Evolutionary conservation across 202 grass and related monocot species (phyloP), one percentile per base, ranked within the genome.

Genomic region (Carex arenaria): DNA sequence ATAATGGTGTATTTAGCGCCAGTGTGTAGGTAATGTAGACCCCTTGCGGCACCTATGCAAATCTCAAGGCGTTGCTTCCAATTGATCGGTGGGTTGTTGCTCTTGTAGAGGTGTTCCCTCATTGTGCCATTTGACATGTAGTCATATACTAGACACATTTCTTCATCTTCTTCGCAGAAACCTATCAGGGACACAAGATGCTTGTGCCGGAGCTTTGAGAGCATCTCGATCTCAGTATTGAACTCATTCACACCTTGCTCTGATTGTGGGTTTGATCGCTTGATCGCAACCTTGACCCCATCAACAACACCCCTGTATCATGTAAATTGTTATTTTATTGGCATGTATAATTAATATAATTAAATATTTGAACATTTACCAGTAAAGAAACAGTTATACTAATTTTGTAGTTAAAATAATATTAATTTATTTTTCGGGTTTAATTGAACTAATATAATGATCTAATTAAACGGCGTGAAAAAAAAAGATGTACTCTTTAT

Each of bases 161-260:
- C 94, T 45, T 85, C 84, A 72, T 85, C 77, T 57, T 97, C 94
- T 85, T 97, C 92, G 63, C 92, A 94, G 87, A 89, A 97, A 59
- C 94, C 94, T 84, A 97, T 97, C 82, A 97, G 89, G 32, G 94
- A 97, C 53, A 97, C 94, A 0, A 97, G 83, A 83, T 97, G 94
- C 5, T 90, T 87, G 92, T 97, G 94, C 9, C 94, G 90, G 74
- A 97, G 89, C 92, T 97, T 97, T 49, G 94, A 97, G 10, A 97
- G 92, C 94, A 97, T 97, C 90, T 97, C 92, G 36, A 98, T 91
- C 90, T 98, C 95, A 20, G 95, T 98, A 83, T 93, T 90, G 90
- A 98, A 98, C 95, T 98, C 95, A 47, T 89, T 81, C 28, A 82
- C 89, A 36, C 95, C 95, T 38, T 98, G 95, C 86, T 98, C 90